Base-by-base conservation (phyloP, 108 stramenopile species). In the Chaetoceros tenuissimus region DNA sequence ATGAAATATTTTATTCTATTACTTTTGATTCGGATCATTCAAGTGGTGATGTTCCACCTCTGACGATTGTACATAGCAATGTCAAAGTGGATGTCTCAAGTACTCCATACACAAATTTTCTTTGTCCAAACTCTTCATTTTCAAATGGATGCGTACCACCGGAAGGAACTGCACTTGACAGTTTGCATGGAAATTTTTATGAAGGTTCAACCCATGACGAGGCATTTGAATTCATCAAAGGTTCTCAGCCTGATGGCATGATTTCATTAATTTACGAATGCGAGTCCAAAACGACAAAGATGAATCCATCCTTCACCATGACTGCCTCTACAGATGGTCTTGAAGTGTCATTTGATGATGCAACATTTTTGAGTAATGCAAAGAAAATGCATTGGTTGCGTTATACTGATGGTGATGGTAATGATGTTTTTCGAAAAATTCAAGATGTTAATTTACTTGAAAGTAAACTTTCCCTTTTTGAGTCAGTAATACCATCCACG, bases 191-290 rank as follows among this genome's bases (percentile, higher is more conserved):
- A 13, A 13, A 13, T 13, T 40, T 10, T 40, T n/a, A n/a, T n/a
- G n/a, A n/a, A n/a, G n/a, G n/a, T n/a, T 66, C 74, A 23, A 47
- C 60, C 43, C 56, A 75, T 44, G 68, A 64, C 13, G 44, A 29
- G 54, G 68, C 76, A 28, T 31, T 70, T 25, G 70, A 72, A 57
- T 18, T 50, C 26, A 43, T 57, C 43, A 73, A 80, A 44, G 87
- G 87, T 28, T 74, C 77, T 51, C 84, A 89, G 62, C 84, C 84
- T 0, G 73, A 65, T 26, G 85, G 87, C 3, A 66, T 63, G 50
- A 72, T 86, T 45, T 63, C 75, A 53, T 66, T 89, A 20, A 67
- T 71, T 13, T 89, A 89, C 64, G 68, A 77, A 58, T 89, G 87
- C 54, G 87, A 89, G 65, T 65, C 74, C 22, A 63, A 34, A 43